A percentile compares a stretch with the other conserved stretches of the same genome.
Conservation (phyloP, 2,329 filamentous ascomycete genomes). For the Botrytis elliptica region DNA sequence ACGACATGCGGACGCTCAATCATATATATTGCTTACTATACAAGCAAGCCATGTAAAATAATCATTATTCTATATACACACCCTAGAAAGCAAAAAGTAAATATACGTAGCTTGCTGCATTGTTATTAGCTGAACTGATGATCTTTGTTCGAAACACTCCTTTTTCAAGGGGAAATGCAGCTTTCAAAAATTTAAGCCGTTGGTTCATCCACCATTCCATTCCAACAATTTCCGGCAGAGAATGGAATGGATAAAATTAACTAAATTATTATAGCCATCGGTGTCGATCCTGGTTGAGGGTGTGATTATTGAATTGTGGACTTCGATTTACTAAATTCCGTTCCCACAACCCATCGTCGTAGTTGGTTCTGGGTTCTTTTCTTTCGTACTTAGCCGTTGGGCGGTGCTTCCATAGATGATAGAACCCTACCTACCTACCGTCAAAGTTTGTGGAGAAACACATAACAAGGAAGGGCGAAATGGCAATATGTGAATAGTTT, state of each 20-base stretch:
- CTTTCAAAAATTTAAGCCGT: not conserved
- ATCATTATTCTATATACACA: not conserved
- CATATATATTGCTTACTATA: not conserved
- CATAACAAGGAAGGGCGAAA: constrained; percentile 2
- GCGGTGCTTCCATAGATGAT: constrained; percentile 7
- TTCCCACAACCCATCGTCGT: not conserved
- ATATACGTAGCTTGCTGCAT: not conserved
- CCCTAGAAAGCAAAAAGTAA: not conserved
- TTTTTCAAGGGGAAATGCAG: constrained; percentile 15
- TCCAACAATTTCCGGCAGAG: constrained; percentile 3
- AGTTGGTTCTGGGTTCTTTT: constrained; percentile 6
- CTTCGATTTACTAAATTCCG: not conserved
- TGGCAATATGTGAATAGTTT: not conserved
- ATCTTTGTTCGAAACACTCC: constrained; percentile 13
- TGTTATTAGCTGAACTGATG: not conserved
- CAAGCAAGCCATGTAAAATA: not conserved
- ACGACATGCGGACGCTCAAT: constrained; percentile 1
- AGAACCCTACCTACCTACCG: not conserved
- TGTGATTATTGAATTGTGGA: constrained; percentile 15
- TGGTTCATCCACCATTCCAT: not conserved
- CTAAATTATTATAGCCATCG: constrained; percentile 10
- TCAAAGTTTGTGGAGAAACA: constrained; percentile 17
- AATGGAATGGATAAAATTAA: not conserved
- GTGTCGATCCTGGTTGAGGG: constrained; percentile 12
- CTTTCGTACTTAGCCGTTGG: constrained; percentile 10